phyloP scores from a whole-genome alignment of 225 moss, liverwort and hornwort genomes.

The Thuidium tamariscinum region DNA sequence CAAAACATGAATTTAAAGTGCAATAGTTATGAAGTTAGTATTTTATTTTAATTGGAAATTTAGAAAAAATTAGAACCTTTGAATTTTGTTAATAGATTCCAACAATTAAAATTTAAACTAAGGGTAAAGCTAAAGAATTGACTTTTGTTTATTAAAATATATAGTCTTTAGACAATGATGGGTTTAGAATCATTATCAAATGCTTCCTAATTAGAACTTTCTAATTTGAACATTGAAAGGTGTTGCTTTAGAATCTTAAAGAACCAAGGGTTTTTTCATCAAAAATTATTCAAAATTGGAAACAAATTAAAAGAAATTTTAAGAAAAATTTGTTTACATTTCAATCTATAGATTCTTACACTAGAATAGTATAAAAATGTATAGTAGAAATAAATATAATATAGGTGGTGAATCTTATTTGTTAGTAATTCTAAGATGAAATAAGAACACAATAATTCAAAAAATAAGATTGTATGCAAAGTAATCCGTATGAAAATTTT shows the following conservation, averaged over 20 bases:
- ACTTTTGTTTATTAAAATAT: not conserved
- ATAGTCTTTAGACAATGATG: not conserved
- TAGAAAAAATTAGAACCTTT: not conserved
- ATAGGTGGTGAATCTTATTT: not conserved
- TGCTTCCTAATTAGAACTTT: not conserved
- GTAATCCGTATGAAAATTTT: accelerated
- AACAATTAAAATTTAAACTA: not conserved
- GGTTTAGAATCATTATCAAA: not conserved
- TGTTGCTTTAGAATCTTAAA: not conserved
- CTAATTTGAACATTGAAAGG: not conserved
- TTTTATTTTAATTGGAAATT: no score
- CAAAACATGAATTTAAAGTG: not conserved
- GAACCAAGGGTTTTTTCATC: not conserved
- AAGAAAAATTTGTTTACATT: not conserved
- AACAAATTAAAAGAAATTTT: not conserved
- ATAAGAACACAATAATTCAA: accelerated
- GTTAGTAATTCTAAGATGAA: not conserved
- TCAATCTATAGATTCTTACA: no score
- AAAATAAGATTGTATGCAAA: accelerated
- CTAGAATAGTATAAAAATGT: not conserved
- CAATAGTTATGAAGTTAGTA: no score
- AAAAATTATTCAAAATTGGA: not conserved
- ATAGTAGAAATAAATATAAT: accelerated
- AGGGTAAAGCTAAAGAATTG: no score
- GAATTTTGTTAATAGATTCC: not conserved